Conservation (phyloP, 2,329 filamentous ascomycete genomes). For the Trichoderma endophyticum region DNA sequence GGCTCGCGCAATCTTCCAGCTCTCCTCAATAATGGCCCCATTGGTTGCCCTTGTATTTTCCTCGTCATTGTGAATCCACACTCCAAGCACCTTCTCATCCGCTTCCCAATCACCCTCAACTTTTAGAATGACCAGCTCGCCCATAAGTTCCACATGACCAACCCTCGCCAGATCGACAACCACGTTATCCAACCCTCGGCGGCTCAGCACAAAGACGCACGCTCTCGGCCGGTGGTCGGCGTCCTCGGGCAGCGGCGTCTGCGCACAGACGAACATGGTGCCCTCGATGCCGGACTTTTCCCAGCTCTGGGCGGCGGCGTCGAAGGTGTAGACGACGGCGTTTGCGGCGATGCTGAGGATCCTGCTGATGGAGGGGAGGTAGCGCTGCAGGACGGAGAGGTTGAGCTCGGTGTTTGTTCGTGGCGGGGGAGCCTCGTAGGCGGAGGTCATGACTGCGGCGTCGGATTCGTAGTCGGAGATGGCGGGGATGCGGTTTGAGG, state of each 20-base stretch:
- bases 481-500: conserved; percentile 39
- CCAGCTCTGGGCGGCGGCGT: conserved; percentile 64
- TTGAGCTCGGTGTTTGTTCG: conserved; percentile 85
- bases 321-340: conserved; percentile 81
- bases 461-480: conserved; percentile 66
- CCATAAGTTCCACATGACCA: conserved; percentile 60
- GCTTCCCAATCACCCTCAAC: conserved; percentile 36
- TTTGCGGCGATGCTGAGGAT: conserved; percentile 82
- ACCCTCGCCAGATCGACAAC: conserved; percentile 61
- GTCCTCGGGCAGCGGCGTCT: conserved; percentile 42
- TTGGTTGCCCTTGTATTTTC: conserved; percentile 43
- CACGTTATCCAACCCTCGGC: conserved; percentile 68
- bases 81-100: conserved; percentile 45
- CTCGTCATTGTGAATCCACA: conserved; percentile 54
- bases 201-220: conserved; percentile 71
- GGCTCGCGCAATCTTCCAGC: conserved; percentile 40
- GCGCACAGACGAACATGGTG: conserved; percentile 80
- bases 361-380: conserved; percentile 68
- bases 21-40: conserved; percentile 41
- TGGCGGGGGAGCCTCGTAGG: conserved; percentile 46
- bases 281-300: conserved; percentile 84
- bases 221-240: conserved; percentile 37
- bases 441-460: conserved; percentile 43
- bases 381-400: conserved; percentile 75
- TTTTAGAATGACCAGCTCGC: conserved; percentile 52